These are phyloP conservation scores for Aspergillus eucalypticola DNA, from an alignment of 2,329 filamentous ascomycete species.

Conservation along the genomic window DNA sequence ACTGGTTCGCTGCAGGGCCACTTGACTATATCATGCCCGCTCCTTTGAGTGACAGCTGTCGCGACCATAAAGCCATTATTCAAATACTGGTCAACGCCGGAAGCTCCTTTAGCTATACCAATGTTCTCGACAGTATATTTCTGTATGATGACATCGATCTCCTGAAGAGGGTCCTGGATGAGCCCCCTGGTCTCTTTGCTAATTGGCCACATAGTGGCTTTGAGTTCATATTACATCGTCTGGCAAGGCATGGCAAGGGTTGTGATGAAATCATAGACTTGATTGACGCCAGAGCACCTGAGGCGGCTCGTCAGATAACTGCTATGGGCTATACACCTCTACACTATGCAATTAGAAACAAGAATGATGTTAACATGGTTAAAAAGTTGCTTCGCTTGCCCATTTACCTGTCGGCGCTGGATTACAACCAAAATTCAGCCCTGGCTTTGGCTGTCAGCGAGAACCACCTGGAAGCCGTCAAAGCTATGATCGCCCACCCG, in stretches of 20 bases:
- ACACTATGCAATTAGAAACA: not conserved
- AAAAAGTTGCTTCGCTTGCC: not conserved
- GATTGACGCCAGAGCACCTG: too few species aligned
- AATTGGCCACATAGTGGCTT: too few species aligned
- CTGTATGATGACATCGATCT: not conserved
- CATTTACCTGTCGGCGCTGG: not conserved
- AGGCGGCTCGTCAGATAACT: too few species aligned
- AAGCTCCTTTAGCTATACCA: not conserved
- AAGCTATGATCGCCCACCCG: not conserved
- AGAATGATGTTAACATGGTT: not conserved
- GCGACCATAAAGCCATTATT: not conserved
- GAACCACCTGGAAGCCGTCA: not conserved
- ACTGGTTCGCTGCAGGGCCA: not conserved
- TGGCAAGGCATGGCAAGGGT: too few species aligned
- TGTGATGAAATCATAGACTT: too few species aligned
- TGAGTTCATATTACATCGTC: too few species aligned
- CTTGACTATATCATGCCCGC: not conserved
- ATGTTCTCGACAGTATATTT: not conserved
- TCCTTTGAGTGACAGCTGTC: not conserved
- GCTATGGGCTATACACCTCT: not conserved
- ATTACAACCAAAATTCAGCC: not conserved
- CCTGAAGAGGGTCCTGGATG: not conserved
- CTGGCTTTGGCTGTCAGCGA: not conserved
- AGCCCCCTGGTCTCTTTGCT: too few species aligned
- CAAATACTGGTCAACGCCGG: not conserved